phyloP scores from a whole-genome alignment of 2,329 filamentous ascomycete genomes.

The Arthrobotrys musiformis region DNA sequence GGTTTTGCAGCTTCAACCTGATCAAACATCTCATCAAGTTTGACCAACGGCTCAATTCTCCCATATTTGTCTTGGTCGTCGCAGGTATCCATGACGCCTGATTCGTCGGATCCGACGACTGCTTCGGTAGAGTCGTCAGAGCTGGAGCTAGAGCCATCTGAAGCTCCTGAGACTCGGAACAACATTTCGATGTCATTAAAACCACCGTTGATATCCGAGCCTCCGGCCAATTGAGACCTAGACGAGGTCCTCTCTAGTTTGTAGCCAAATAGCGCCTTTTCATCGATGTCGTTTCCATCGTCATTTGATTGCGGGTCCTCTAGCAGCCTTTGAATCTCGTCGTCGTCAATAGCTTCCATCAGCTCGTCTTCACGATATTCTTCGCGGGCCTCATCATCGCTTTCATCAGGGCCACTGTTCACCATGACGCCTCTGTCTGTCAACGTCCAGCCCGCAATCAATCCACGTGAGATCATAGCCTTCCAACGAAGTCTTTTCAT shows the following conservation, averaged over 20 bases:
- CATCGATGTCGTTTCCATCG: background rate
- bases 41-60: background rate
- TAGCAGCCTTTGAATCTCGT: background rate
- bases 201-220: background rate
- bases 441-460: constrained; percentile 30
- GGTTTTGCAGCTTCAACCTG: background rate
- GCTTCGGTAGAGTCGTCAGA: constrained; percentile 1
- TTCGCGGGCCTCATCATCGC: background rate
- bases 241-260: constrained; percentile 3
- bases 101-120: background rate
- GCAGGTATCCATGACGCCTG: background rate
- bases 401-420: background rate
- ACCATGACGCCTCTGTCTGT: constrained; percentile 17
- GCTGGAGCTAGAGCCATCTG: background rate
- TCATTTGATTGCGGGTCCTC: background rate
- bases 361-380: constrained; percentile 15
- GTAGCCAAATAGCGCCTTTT: constrained; percentile 9
- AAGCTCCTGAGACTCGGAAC: background rate
- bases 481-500: constrained; percentile 20
- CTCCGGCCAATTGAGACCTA: background rate
- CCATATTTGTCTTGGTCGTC: background rate
- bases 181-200: background rate
- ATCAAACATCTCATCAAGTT: background rate
- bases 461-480: constrained; percentile 8
- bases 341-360: constrained; percentile 6